Base-by-base conservation (phyloP, 768 basidiomycete species). In the Amanita polypyramis region DNA sequence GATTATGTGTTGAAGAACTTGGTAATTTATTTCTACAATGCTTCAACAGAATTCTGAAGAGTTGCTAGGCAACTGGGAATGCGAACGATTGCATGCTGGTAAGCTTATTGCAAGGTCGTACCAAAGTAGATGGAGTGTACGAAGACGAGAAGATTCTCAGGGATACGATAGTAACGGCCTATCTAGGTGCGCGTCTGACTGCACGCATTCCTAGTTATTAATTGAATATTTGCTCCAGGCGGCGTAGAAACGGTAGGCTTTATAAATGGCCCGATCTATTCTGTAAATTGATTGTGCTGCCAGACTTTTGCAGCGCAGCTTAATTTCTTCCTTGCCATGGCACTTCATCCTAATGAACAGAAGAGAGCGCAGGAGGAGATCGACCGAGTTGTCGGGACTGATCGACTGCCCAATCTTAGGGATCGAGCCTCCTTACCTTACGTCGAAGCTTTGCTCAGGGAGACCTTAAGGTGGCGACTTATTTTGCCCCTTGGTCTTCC, bases 311-410 rank as follows among this genome's bases (percentile, higher is more conserved):
- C n/a, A 11, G 15, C 43, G 9, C 8, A 17, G 15, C 3, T 21
- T 2, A 19, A 41, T 8, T 51, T 52, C 19, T 29, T 54, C 12
- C 21, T 54, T 1, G 35, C 21, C 14, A 46, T 55, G 45, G 44
- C 43, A 11, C 38, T 39, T 21, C 46, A 53, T 20, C 54, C 46
- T 17, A 37, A 46, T 12, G 37, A 43, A 12, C 54, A 53, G n/a
- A 14, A 37, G 14, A 45, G 38, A 9, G 52, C 43, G 20, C 54
- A 53, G 33, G 46, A 27, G 20, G 54, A 55, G 47, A 40, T 55
- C 8, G 54, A 55, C 43, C 27, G 19, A 6, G 43, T 53, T 20
- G 43, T 55, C 11, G 54, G 50, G 8, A 30, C 49, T 4, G 47
- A 49, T 17, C 45, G 54, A n/a, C 35, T 53, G 8, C 54, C 54